Conservation (phyloP, 352 stramenopile genomes). For the Globisporangium emineosum region DNA sequence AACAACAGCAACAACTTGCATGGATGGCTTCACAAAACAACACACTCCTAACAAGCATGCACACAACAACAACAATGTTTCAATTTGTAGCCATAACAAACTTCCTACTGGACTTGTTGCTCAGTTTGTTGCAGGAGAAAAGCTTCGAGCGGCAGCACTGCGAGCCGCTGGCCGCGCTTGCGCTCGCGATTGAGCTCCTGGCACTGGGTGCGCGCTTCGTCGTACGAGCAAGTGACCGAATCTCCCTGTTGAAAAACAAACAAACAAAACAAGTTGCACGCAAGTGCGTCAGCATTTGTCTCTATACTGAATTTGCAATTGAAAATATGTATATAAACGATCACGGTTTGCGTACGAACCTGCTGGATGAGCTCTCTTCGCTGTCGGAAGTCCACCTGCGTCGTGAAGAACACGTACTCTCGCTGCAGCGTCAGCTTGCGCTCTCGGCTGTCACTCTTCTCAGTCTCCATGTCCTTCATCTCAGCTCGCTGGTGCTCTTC, state of each 20-base stretch:
- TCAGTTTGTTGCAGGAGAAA: constrained; percentile 33
- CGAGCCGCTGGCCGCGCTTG: constrained; percentile 46
- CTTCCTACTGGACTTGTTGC: neutral
- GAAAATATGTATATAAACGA: no score
- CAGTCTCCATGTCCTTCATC: neutral
- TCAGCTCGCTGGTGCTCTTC: no score
- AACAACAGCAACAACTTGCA: constrained; percentile 2
- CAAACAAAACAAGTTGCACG: neutral
- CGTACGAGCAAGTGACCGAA: constrained; percentile 40
- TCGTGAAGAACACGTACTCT: constrained; percentile 64
- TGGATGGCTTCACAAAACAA: no score
- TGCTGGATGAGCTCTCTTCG: constrained; percentile 49
- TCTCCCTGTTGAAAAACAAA: constrained; percentile 30
- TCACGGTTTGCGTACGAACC: no score
- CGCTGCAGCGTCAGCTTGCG: constrained; percentile 10
- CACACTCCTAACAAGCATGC: no score
- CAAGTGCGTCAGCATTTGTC: neutral
- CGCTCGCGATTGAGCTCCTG: constrained; percentile 40
- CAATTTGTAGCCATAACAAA: neutral
- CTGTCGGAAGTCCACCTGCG: constrained; percentile 52
- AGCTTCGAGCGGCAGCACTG: constrained; percentile 37
- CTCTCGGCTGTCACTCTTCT: neutral
- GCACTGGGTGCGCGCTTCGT: constrained; percentile 47
- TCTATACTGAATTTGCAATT: neutral
- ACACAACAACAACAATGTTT: no score